Evolutionary conservation across 139 green algal species (phyloP), one percentile per base, ranked within the genome.

Genomic region (Chlorella sp.): DNA sequence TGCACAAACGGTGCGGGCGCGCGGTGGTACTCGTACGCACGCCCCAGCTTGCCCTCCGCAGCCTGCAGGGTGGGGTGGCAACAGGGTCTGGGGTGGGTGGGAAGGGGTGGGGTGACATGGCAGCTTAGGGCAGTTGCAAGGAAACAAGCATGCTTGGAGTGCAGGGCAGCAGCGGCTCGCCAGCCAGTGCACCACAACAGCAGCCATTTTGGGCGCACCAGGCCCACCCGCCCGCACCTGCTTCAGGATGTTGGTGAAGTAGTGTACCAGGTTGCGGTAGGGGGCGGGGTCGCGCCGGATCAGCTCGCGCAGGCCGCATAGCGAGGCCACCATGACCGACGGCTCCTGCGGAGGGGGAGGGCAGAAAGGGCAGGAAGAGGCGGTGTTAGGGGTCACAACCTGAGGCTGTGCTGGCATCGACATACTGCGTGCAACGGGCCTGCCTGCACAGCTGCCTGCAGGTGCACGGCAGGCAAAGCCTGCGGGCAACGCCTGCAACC

Each of bases 1-100:
- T 99, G 97, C 41, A 99, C 95, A 89, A 99, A 99, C 40, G 97
- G 97, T 20, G 97, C 97, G 56, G 97, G 96, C n/a, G 92, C 93
- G 13, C 93, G 88, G 91, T 99, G 97, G 91, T 99, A 98, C 86
- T 99, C 96, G 85, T 96, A 99, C 0, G 87, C 84, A 58, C 97
- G 97, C 62, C 95, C 96, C 78, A 99, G 91, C 34, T 96, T 92
- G 75, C 95, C 92, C 90, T 99, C 95, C 0, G 90, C 83, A 0
- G 97, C 93, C 92, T 96, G 87, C 68, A 56, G 41, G 26, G 40
- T 41, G 40, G 70, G 70, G 19, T 68, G 36, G n/a, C n/a, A 17
- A 48, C 7, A 19, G 58, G 43, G 32, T 79, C 32, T 13, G 32
- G 46, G 22, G 8, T 54, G 51, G 2, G 22, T 56, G 36, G 76